These are phyloP conservation scores for Choricystis sp. DNA, from an alignment of 139 green algal genomes.

Conservation along the genomic window DNA sequence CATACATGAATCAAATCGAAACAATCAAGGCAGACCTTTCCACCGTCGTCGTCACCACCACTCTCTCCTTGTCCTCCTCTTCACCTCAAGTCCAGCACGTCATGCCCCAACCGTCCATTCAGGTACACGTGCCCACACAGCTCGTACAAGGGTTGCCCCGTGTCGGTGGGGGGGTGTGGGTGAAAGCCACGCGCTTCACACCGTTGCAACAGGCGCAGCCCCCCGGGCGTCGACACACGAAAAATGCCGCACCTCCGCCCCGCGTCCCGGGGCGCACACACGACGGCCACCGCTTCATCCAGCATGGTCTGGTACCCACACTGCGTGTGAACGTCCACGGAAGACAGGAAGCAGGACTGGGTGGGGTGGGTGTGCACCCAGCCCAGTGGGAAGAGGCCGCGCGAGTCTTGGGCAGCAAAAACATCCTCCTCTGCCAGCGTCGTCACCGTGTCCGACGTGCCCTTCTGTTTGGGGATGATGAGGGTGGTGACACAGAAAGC, in stretches of 20 bases:
- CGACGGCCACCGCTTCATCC: slow-evolving; percentile 86
- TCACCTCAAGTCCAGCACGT: slow-evolving; percentile 72
- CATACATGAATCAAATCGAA: too few relatives aligned
- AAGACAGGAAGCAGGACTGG: slow-evolving; percentile 91
- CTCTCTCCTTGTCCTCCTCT: not conserved
- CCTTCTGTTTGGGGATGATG: slow-evolving; percentile 85
- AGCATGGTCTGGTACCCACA: slow-evolving; percentile 78
- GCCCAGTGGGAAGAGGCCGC: slow-evolving; percentile 69
- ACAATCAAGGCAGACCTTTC: too few relatives aligned
- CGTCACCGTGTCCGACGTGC: slow-evolving; percentile 60
- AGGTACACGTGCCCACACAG: slow-evolving; percentile 83
- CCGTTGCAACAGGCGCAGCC: slow-evolving; percentile 68
- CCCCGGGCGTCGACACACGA: slow-evolving; percentile 69
- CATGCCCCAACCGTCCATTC: slow-evolving; percentile 48
- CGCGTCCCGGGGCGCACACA: slow-evolving; percentile 71
- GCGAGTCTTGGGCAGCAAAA: slow-evolving; percentile 47
- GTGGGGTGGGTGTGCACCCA: slow-evolving; percentile 97
- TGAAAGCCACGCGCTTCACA: slow-evolving; percentile 83
- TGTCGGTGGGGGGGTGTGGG: slow-evolving; percentile 45
- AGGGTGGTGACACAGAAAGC: slow-evolving; percentile 73
- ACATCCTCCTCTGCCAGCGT: slow-evolving; percentile 69
- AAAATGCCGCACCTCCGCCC: slow-evolving; percentile 76
- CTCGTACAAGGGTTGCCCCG: slow-evolving; percentile 76
- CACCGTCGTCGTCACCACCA: too few relatives aligned
- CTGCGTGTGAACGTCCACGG: slow-evolving; percentile 88